A percentile compares a stretch with the other conserved stretches of the same genome.
Conservation (phyloP, 192 early-diverging fungal species). For the Gryganskiella cystojenkinii region DNA sequence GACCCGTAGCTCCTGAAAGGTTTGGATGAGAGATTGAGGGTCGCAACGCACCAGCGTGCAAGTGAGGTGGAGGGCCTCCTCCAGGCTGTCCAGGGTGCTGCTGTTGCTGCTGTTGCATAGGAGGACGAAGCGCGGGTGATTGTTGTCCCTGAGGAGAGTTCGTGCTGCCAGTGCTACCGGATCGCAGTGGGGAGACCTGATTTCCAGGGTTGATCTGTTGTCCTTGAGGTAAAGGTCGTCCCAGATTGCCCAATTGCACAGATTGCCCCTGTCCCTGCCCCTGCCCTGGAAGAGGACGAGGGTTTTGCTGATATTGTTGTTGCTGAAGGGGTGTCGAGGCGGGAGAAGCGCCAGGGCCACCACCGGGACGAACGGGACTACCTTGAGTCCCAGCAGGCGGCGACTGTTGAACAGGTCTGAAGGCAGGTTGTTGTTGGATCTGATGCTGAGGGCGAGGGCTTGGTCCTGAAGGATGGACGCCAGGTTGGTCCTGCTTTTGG, state of each 20-base stretch:
- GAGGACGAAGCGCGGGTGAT: slow-evolving; percentile 14
- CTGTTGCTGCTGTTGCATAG: slow-evolving; percentile 21
- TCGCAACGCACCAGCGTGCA: slow-evolving; percentile 15
- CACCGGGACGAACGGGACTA: slow-evolving; percentile 16
- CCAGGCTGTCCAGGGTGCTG: slow-evolving; percentile 9
- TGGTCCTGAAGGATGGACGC: background rate
- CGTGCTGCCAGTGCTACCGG: background rate
- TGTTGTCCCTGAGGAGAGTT: slow-evolving; percentile 37
- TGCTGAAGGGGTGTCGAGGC: slow-evolving; percentile 15
- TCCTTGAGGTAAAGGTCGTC: slow-evolving; percentile 15
- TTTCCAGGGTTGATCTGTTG: slow-evolving; percentile 13
- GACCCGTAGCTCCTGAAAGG: slow-evolving; percentile 9
- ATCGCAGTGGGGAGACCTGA: slow-evolving; percentile 20
- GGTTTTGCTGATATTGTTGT: slow-evolving; percentile 22
- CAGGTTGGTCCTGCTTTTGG: slow-evolving; percentile 28
- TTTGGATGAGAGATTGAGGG: slow-evolving; percentile 36
- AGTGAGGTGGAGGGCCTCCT: slow-evolving; percentile 3
- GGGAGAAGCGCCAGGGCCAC: background rate
- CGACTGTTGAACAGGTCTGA: slow-evolving; percentile 4
- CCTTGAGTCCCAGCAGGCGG: slow-evolving; percentile 2
- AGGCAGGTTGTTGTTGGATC: background rate
- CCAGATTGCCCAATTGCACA: slow-evolving; percentile 8
- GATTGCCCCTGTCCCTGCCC: slow-evolving; percentile 32
- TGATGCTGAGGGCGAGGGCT: background rate
- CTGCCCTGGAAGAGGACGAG: slow-evolving; percentile 21